Conservation (phyloP, 2,329 filamentous ascomycete genomes). For the Colletotrichum spaethianum region DNA sequence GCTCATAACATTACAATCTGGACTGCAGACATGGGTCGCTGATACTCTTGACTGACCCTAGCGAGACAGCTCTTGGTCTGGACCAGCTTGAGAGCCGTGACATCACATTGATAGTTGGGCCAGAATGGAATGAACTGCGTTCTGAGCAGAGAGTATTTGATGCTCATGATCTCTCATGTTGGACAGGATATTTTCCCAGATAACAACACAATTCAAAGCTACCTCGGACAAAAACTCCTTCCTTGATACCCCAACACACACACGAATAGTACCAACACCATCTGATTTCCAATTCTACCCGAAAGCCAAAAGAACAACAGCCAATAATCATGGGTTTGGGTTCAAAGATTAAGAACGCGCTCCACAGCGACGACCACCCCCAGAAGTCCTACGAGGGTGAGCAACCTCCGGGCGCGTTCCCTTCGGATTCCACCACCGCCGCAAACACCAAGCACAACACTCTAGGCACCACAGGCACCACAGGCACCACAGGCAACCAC, state of each 20-base stretch:
- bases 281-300: neutral
- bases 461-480: neutral
- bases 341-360: slow-evolving; percentile 42
- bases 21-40: slow-evolving; percentile 1
- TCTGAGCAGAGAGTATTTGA: slow-evolving; percentile 23
- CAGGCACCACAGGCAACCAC: slow-evolving; percentile 9
- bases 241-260: slow-evolving; percentile 6
- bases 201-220: neutral
- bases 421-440: slow-evolving; percentile 24
- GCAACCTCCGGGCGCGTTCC: slow-evolving; percentile 34
- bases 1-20: slow-evolving; percentile 36
- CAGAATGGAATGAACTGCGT: neutral
- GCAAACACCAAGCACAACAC: slow-evolving; percentile 31
- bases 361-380: slow-evolving; percentile 33
- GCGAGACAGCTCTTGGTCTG: slow-evolving; percentile 20
- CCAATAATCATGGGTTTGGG: slow-evolving; percentile 40
- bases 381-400: slow-evolving; percentile 24
- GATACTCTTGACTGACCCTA: slow-evolving; percentile 3
- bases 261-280: no score
- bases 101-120: slow-evolving; percentile 13
- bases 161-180: slow-evolving; percentile 1
- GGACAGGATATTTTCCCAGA: neutral
- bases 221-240: neutral
- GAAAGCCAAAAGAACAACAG: neutral
- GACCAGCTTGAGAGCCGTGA: slow-evolving; percentile 13